Evolutionary conservation across 495 filamentous ascomycete genomes (phyloP).

Genomic region (Podospora pseudopauciseta): DNA sequence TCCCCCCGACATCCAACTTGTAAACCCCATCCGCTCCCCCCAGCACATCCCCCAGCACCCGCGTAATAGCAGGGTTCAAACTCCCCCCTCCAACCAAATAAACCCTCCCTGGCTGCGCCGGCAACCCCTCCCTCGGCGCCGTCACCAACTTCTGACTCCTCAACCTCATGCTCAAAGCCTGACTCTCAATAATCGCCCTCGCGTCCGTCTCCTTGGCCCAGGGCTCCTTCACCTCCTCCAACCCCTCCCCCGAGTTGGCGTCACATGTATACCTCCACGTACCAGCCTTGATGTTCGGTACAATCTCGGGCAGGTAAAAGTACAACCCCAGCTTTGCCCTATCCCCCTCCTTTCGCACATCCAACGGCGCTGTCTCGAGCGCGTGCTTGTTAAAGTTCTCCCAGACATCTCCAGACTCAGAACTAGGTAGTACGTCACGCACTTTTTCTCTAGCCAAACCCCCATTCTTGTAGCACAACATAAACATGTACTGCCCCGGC

Average conservation of each 20-base stretch:
- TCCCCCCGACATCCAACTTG: conserved; percentile 88
- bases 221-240: conserved; percentile 44
- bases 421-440: conserved; percentile 59
- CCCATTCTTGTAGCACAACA: conserved; percentile 99
- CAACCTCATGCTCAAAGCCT: conserved; percentile 84
- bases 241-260: conserved; percentile 41
- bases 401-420: conserved; percentile 57
- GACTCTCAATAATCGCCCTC: conserved; percentile 87
- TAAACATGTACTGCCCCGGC: conserved; percentile 87
- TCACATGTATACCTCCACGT: conserved; percentile 78
- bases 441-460: conserved; percentile 86
- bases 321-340: conserved; percentile 80
- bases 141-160: conserved; percentile 72
- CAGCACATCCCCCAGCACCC: conserved; percentile 77
- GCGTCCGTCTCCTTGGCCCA: conserved; percentile 60
- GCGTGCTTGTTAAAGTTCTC: conserved; percentile 69
- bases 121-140: conserved; percentile 51
- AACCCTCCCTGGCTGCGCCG: conserved; percentile 80
- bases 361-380: conserved; percentile 61
- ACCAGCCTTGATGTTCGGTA: conserved; percentile 79
- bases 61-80: conserved; percentile 80
- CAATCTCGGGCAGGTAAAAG: conserved; percentile 93
- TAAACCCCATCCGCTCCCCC: conserved; percentile 88
- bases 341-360: conserved; percentile 50
- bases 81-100: conserved; percentile 93